A percentile compares a stretch with the other conserved stretches of the same genome.
These are phyloP conservation scores for Globisporangium sylvaticum DNA, from an alignment of 352 stramenopile species.

Conservation along the genomic window DNA sequence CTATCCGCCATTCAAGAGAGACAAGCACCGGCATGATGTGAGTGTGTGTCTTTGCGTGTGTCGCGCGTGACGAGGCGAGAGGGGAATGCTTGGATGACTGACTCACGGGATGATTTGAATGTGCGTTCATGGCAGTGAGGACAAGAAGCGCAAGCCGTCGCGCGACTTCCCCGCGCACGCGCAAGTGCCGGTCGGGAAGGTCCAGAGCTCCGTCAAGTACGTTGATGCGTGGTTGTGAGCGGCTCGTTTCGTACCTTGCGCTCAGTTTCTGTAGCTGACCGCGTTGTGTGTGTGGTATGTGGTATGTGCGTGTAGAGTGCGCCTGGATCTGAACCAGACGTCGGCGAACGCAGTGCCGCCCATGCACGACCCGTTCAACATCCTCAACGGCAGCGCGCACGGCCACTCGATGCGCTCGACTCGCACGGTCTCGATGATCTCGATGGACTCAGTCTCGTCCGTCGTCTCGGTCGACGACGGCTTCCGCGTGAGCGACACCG, in stretches of 20 bases:
- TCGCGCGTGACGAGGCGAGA: neutral
- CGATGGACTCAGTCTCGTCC: conserved; percentile 51
- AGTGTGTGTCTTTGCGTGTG: neutral
- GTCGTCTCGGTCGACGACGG: conserved; percentile 61
- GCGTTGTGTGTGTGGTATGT: neutral
- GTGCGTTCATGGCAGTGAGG: conserved; percentile 40
- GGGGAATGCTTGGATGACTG: neutral
- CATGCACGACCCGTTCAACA: conserved; percentile 78
- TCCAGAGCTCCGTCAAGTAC: conserved; percentile 37
- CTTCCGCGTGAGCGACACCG: conserved; percentile 35
- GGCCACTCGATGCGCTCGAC: conserved; percentile 22
- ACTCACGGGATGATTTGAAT: neutral
- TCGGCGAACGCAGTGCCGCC: conserved; percentile 45
- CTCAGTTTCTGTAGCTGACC: conserved; percentile 6
- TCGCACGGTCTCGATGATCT: conserved; percentile 57
- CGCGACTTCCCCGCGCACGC: conserved; percentile 70
- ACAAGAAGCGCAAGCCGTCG: conserved; percentile 86
- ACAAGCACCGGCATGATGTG: conserved; percentile 3
- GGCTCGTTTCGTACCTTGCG: conserved; percentile 6
- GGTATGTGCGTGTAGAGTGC: conserved; percentile 24
- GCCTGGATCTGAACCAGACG: conserved; percentile 46
- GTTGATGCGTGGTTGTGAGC: neutral
- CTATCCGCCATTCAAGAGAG: too few species aligned
- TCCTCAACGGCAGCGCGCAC: conserved; percentile 47
- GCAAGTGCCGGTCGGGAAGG: conserved; percentile 61